Base-by-base conservation (phyloP, 192 early-diverging fungal species). In the Umbelopsis ramanniana region DNA sequence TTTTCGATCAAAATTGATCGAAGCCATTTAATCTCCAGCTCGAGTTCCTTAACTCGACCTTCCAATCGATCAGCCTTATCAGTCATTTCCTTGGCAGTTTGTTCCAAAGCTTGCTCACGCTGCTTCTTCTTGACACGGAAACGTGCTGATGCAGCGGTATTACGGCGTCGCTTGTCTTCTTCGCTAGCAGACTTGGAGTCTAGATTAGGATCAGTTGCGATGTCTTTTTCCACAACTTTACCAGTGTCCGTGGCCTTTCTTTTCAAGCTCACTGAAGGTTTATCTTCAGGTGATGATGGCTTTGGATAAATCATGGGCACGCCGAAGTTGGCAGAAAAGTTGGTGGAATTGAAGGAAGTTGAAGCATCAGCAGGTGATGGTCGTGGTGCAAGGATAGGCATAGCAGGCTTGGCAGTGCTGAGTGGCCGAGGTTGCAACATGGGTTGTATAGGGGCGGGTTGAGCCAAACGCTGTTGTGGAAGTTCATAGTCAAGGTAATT, bases 71-170 rank as follows among this genome's bases (percentile, higher is more conserved):
- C 90, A 19, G 89, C 90, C 78, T 89, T 89, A 7, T 78, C 80
- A 7, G 87, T 81, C 91, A 96, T 89, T 47, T 94, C 92, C 68
- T 85, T 81, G 7, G 93, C 94, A 0, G 90, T 92, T 26, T 87
- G 84, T 80, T 95, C 92, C 72, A 99, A 81, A 17, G 87, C 89
- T 82, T 94, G 90, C 79, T 97, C 96, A 46, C 93, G 88, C 79
- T 90, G 72, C 87, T 97, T 97, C 83, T 97, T 99, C 87, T 96
- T 96, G 63, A 93, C 86, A 19, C 97, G 86, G 89, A 99, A 99
- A 12, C 97, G 86, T 21, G 96, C 96, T 15, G 93, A 94, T 17
- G 97, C 97, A 21, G 90, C 95, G 6, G 96, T 99, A 86, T 99
- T 99, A 50, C 96, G 90, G 33, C 89, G 83, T 55, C 97, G 88